Percentiles rank a stretch among this genome's conserved stretches.
Evolutionary conservation across 768 basidiomycete species (phyloP).

Genomic region (Boletus pseudo-olivaceus): DNA sequence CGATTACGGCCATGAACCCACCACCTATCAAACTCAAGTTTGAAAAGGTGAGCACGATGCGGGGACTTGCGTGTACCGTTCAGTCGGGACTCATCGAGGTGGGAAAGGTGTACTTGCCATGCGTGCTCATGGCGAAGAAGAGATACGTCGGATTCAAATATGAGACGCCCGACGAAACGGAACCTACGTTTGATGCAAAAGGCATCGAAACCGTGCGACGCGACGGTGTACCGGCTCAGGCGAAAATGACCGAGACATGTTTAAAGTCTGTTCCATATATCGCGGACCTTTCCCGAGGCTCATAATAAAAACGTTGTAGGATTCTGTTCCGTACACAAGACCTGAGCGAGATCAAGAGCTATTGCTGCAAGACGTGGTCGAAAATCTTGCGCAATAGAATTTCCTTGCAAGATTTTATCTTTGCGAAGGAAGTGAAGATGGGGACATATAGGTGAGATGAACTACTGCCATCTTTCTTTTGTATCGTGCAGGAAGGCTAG

Average conservation of each 20-base stretch:
- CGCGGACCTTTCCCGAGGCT: background rate
- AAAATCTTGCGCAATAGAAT: conserved; percentile 78
- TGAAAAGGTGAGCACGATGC: conserved; percentile 66
- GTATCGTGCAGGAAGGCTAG: background rate
- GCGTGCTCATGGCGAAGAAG: conserved; percentile 96
- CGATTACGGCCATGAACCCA: conserved; percentile 83
- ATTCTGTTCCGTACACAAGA: conserved; percentile 89
- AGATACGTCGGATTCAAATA: conserved; percentile 96
- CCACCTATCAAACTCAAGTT: conserved; percentile 94
- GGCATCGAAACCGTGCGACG: conserved; percentile 96
- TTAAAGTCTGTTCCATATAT: conserved; percentile 61
- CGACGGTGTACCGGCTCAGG: conserved; percentile 86
- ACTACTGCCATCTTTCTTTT: background rate
- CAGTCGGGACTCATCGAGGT: background rate
- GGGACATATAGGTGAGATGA: conserved; percentile 80
- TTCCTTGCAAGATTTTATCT: conserved; percentile 90
- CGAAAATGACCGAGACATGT: conserved; percentile 88
- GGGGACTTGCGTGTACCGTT: background rate
- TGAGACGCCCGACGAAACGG: conserved; percentile 73
- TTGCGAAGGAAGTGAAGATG: conserved; percentile 90
- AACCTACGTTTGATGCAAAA: conserved; percentile 90
- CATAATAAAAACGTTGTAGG: conserved; percentile 39
- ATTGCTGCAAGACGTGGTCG: conserved; percentile 80
- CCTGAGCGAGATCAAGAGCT: conserved; percentile 84
- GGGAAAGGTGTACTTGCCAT: conserved; percentile 85